These are phyloP conservation scores for Botrytis paeoniae DNA, from an alignment of 2,329 filamentous ascomycete species.

Conservation along the genomic window DNA sequence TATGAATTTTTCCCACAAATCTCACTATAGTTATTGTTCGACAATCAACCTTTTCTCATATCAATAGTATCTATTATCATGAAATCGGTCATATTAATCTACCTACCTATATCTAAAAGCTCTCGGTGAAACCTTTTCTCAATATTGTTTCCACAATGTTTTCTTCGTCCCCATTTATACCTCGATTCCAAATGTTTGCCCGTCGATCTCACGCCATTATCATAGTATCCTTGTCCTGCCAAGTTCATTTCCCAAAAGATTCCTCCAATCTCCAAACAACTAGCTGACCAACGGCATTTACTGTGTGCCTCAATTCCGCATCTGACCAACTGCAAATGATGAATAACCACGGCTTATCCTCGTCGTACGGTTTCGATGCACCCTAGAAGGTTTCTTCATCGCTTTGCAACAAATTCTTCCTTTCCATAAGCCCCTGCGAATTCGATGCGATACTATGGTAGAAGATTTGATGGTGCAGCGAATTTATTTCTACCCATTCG, in stretches of 20 bases:
- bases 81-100: not conserved
- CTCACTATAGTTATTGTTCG: not conserved
- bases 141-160: too few species aligned
- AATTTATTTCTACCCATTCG: not conserved
- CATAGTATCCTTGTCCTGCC: not conserved
- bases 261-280: not conserved
- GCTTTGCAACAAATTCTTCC: not conserved
- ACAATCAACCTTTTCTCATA: not conserved
- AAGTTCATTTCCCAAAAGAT: rapidly evolving
- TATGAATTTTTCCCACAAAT: not conserved
- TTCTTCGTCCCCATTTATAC: not conserved
- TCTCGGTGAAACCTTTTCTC: not conserved
- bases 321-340: not conserved
- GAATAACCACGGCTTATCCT: too few species aligned
- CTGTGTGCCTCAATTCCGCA: not conserved
- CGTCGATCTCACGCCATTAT: not conserved
- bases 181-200: not conserved
- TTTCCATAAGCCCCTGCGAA: not conserved
- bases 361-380: not conserved
- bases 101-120: not conserved
- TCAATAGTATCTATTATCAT: not conserved
- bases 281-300: too few species aligned
- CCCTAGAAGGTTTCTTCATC: not conserved
- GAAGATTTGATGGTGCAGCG: not conserved
- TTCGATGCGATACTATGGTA: not conserved